These are phyloP conservation scores for Yarrowia divulgata DNA, from an alignment of 805 yeast genomes.

Conservation along the genomic window DNA sequence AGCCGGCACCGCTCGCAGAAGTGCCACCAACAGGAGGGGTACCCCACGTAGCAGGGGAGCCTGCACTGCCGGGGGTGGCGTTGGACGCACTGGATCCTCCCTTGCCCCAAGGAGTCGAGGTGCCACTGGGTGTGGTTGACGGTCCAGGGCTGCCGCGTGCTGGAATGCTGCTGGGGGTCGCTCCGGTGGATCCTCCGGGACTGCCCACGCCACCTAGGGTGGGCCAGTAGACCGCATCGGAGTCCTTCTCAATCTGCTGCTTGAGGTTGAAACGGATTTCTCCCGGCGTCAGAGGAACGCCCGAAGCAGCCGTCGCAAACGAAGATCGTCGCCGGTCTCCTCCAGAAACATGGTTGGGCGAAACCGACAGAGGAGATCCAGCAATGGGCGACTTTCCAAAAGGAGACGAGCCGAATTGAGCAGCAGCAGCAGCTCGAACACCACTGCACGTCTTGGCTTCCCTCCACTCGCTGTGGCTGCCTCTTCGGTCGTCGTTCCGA, in stretches of 20 bases:
- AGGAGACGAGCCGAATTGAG: constrained; percentile 12
- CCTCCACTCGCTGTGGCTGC: constrained; percentile 19
- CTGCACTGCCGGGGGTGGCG: neutral
- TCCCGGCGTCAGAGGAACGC: constrained; percentile 7
- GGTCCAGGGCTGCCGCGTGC: constrained; percentile 2
- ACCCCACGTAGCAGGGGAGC: constrained; percentile 4
- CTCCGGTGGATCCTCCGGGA: constrained; percentile 5
- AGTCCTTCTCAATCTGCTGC: constrained; percentile 21
- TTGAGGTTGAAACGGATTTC: constrained; percentile 20
- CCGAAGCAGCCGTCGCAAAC: constrained; percentile 27
- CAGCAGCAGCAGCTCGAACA: neutral
- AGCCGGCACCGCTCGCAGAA: neutral
- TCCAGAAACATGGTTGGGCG: constrained; percentile 4
- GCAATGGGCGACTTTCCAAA: constrained; percentile 18
- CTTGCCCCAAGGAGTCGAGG: constrained; percentile 20
- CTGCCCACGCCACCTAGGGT: constrained; percentile 15
- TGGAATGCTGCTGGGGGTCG: neutral
- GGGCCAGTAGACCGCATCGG: constrained; percentile 28
- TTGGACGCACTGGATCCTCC: neutral
- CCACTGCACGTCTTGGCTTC: constrained; percentile 4
- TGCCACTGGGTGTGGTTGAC: constrained; percentile 6
- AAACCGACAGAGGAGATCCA: constrained; percentile 13
- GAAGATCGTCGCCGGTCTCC: constrained; percentile 18
- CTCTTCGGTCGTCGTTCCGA: constrained; percentile 4
- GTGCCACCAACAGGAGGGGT: too few species aligned